These are phyloP conservation scores for Paramarasmius palmivorus DNA, from an alignment of 1,284 basidiomycete species.

Conservation along the genomic window DNA sequence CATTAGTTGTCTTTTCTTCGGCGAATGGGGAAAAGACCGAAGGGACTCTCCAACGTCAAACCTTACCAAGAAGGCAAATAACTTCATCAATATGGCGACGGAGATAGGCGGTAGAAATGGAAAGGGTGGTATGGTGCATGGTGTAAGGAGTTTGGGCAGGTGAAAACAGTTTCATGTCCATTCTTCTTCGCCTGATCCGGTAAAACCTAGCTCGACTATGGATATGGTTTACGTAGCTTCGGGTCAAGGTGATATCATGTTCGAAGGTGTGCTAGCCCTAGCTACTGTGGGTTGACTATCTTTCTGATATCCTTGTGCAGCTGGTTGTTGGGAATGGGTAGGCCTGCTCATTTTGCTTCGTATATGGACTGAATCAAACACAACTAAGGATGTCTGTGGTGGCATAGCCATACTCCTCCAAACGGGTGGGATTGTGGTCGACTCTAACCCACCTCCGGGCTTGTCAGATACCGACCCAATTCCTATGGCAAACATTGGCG, in stretches of 20 bases:
- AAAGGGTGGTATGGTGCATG: constrained; percentile 26
- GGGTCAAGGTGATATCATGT: constrained; percentile 26
- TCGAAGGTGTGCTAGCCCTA: constrained; percentile 17
- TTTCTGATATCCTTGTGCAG: too few relatives aligned
- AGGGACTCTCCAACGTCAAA: constrained; percentile 23
- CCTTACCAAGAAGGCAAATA: constrained; percentile 23
- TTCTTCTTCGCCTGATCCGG: neutral
- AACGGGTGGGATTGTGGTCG: constrained; percentile 25
- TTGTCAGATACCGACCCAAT: constrained; percentile 19
- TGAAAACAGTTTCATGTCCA: neutral
- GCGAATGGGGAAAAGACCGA: constrained; percentile 26
- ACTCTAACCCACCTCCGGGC: constrained; percentile 22
- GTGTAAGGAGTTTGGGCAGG: constrained; percentile 25
- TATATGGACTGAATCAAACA: neutral
- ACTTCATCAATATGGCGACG: constrained; percentile 27
- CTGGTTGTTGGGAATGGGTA: constrained; percentile 22
- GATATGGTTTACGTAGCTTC: constrained; percentile 25
- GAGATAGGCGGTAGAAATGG: constrained; percentile 23
- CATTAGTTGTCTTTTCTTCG: constrained; percentile 23
- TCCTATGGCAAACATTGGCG: constrained; percentile 25
- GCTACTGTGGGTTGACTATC: neutral
- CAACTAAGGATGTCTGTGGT: constrained; percentile 22
- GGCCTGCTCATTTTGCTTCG: neutral
- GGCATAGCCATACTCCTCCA: constrained; percentile 25
- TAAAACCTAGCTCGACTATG: constrained; percentile 25